Evolutionary conservation across 2,329 filamentous ascomycete genomes (phyloP), one percentile per base, ranked within the genome.

Genomic region (Epichloe elymi): DNA sequence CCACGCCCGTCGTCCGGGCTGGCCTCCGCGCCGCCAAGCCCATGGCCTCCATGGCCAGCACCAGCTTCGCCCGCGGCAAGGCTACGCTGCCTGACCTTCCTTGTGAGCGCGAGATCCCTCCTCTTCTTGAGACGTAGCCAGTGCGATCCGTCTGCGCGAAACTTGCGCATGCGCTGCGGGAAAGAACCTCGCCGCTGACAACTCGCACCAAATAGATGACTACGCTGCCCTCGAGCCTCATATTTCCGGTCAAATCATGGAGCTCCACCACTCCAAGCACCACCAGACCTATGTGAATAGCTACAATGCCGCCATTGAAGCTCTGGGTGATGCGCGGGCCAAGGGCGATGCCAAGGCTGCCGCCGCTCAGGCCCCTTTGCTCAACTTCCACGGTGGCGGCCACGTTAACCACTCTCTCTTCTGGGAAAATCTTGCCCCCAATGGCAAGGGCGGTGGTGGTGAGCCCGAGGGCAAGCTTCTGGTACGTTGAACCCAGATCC

Each of bases 231-330:
- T 98, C 62, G 93, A 98, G 74, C 80, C 80, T 48, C 65, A 75
- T 63, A 82, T 95, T 73, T 90, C 85, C 46, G 85, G 86, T 67
- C 82, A 93, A 72, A 95, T 95, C 74, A 95, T 95, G 90, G 87
- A 95, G 74, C 80, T 95, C 44, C 90, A 95, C 77, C 86, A 95
- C 80, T 83, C 80, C 73, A 91, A 89, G 72, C 89, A 95, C 78
- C 90, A 95, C 75, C 83, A 91, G 71, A 90, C 89, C 63, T 95
- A 95, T 68, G 88, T 95, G 61, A 93, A 83, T 70, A 85, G 84
- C 67, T 86, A 87, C 75, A 95, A 95, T 74, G 77, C 83, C 54
- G 84, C 87, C 52, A 73, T 81, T 58, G 82, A 89, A 69, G 82
- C 90, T 65, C 69, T 87, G 48, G 79, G 76, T 38, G 71, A 74